Evolutionary conservation across 768 basidiomycete species (phyloP).

Genomic region (Amanita inopinata): DNA sequence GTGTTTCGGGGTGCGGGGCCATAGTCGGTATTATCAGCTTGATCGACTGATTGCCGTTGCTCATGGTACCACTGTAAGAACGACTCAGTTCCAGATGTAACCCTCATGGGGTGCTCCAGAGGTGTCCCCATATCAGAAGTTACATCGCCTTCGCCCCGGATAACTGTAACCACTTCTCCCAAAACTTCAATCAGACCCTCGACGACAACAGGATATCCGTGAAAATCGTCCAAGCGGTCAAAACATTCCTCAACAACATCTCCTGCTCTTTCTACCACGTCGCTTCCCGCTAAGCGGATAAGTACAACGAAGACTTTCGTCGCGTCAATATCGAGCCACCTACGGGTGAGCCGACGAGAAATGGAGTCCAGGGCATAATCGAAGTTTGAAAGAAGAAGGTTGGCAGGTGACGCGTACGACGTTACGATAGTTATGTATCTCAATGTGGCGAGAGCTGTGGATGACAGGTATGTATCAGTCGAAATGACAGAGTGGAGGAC

Average conservation of each 20-base stretch:
- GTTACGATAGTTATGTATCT: constrained; percentile 60
- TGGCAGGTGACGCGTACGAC: constrained; percentile 83
- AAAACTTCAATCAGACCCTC: constrained; percentile 85
- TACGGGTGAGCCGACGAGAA: constrained; percentile 68
- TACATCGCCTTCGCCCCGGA: too few species aligned
- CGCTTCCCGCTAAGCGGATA: constrained; percentile 77
- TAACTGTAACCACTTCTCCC: constrained; percentile 72
- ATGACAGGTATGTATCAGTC: constrained; percentile 50
- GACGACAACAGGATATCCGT: constrained; percentile 82
- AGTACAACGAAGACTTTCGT: constrained; percentile 82
- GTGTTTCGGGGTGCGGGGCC: constrained; percentile 50
- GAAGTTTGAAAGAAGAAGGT: constrained; percentile 87
- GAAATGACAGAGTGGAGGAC: constrained; percentile 82
- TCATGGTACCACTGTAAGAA: constrained; percentile 61
- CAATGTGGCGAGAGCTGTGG: constrained; percentile 70
- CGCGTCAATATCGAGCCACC: constrained; percentile 81
- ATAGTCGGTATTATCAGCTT: constrained; percentile 38
- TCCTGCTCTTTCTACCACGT: constrained; percentile 80
- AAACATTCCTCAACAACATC: constrained; percentile 98
- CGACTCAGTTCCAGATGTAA: constrained; percentile 25
- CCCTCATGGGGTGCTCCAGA: constrained; percentile 10
- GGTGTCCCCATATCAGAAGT: too few species aligned
- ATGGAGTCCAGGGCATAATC: constrained; percentile 93
- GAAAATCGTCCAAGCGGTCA: constrained; percentile 91
- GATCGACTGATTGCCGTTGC: constrained; percentile 27